Evolutionary conservation across 768 basidiomycete species (phyloP).

Genomic region (Suillus occidentalis): DNA sequence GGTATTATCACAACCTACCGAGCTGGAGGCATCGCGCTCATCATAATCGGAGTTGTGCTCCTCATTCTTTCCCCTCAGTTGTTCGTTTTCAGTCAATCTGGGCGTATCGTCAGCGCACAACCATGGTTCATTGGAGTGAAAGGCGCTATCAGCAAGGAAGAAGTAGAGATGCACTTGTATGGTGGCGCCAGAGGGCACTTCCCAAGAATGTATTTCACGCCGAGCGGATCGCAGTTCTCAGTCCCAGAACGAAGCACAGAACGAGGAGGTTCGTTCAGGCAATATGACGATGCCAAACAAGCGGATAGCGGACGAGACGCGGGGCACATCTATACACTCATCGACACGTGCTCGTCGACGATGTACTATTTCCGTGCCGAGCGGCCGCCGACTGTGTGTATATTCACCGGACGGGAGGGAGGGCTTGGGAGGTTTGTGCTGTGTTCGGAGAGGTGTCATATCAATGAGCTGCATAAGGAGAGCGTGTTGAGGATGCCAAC

Average conservation of each 20-base stretch:
- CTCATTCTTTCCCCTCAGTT: constrained; percentile 10
- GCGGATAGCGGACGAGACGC: neutral
- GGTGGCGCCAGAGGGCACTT: constrained; percentile 9
- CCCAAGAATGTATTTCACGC: constrained; percentile 3
- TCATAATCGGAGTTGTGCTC: constrained; percentile 1
- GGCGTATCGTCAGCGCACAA: constrained; percentile 13
- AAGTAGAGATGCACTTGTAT: constrained; percentile 13
- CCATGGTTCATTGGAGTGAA: constrained; percentile 24
- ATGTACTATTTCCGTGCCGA: constrained; percentile 10
- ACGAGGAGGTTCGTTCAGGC: constrained; percentile 13
- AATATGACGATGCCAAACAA: neutral
- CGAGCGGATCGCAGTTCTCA: constrained; percentile 14
- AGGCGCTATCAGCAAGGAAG: constrained; percentile 13
- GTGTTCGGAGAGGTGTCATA: constrained; percentile 19
- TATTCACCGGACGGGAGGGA: constrained; percentile 23
- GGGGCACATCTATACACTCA: constrained; percentile 14
- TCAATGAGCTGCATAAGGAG: constrained; percentile 20
- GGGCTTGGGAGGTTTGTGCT: constrained; percentile 23
- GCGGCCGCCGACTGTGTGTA: neutral
- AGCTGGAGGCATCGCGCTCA: constrained; percentile 2
- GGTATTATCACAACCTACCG: neutral
- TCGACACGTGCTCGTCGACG: constrained; percentile 17
- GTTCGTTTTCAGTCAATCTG: constrained; percentile 14
- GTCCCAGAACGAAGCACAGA: neutral
- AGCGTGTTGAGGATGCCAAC: constrained; percentile 13